phyloP scores from a whole-genome alignment of 1,139 yeast species.

The Kluyveromyces marxianus region DNA sequence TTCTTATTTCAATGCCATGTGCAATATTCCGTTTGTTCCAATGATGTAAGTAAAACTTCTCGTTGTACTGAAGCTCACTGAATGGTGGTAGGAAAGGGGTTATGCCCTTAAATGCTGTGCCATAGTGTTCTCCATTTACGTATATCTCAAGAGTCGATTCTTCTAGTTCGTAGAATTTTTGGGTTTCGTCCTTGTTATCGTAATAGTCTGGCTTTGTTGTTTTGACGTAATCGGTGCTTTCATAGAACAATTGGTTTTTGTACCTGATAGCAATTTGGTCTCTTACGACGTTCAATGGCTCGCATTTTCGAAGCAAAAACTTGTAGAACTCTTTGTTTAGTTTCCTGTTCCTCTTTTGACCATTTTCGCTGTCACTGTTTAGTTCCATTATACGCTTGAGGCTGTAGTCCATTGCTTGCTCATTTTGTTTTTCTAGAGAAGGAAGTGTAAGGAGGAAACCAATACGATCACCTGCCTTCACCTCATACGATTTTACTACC shows the following conservation, averaged over 20 bases:
- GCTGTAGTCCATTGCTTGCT: slow-evolving; percentile 32
- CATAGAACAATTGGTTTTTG: slow-evolving; percentile 71
- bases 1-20: slow-evolving; percentile 29
- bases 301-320: slow-evolving; percentile 24
- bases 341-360: slow-evolving; percentile 15
- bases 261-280: slow-evolving; percentile 87
- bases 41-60: slow-evolving; percentile 34
- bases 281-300: slow-evolving; percentile 39
- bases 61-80: slow-evolving; percentile 41
- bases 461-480: slow-evolving; percentile 70
- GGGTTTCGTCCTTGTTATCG: slow-evolving; percentile 22
- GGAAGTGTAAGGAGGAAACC: slow-evolving; percentile 80
- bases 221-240: slow-evolving; percentile 75
- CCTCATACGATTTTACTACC: slow-evolving; percentile 19
- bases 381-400: slow-evolving; percentile 26
- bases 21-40: slow-evolving; percentile 27
- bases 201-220: slow-evolving; percentile 41
- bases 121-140: slow-evolving; percentile 67
- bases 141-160: slow-evolving; percentile 48
- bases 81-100: slow-evolving; percentile 76
- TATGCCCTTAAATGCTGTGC: slow-evolving; percentile 58
- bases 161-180: slow-evolving; percentile 21
- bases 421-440: slow-evolving; percentile 36
- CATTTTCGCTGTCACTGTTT: slow-evolving; percentile 10
- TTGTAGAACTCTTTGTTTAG: slow-evolving; percentile 23